Percentiles rank a stretch among this genome's conserved stretches.
phyloP scores from a whole-genome alignment of 495 filamentous ascomycete genomes.

The Xylaria telfairii region DNA sequence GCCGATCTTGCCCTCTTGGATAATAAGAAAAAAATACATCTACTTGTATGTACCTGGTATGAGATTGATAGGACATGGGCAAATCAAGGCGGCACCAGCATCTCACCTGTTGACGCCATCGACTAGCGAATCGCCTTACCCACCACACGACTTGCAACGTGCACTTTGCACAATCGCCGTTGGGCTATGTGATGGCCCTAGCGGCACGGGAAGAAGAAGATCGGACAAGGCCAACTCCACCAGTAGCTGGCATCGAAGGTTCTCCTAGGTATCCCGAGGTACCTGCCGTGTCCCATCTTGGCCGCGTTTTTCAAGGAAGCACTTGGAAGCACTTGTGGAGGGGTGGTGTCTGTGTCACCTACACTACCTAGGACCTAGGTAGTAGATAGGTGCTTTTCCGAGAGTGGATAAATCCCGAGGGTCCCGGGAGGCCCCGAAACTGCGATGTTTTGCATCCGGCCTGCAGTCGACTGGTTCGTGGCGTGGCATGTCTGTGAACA shows the following conservation, averaged over 20 bases:
- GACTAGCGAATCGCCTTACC: constrained; percentile 12
- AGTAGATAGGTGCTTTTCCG: too few relatives aligned
- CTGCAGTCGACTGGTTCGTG: too few relatives aligned
- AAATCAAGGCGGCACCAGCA: neutral
- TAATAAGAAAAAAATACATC: neutral
- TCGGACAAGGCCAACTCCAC: constrained; percentile 10
- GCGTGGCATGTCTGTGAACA: too few relatives aligned
- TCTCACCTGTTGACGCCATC: constrained; percentile 22
- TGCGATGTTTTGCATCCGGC: too few relatives aligned
- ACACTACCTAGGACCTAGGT: neutral
- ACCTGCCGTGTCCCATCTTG: neutral
- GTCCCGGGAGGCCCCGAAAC: neutral
- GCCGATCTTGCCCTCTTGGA: neutral
- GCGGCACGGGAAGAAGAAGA: constrained; percentile 8
- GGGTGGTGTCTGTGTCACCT: neutral
- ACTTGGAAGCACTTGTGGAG: neutral
- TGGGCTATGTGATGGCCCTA: neutral
- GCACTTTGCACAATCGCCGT: neutral
- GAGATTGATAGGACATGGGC: neutral
- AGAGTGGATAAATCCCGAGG: neutral
- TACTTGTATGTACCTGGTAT: neutral
- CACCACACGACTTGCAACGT: constrained; percentile 20
- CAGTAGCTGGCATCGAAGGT: neutral
- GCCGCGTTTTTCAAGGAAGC: too few relatives aligned
- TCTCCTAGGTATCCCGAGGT: neutral